Evolutionary conservation across 768 basidiomycete genomes (phyloP).

Genomic region (Trametes sanguinea): DNA sequence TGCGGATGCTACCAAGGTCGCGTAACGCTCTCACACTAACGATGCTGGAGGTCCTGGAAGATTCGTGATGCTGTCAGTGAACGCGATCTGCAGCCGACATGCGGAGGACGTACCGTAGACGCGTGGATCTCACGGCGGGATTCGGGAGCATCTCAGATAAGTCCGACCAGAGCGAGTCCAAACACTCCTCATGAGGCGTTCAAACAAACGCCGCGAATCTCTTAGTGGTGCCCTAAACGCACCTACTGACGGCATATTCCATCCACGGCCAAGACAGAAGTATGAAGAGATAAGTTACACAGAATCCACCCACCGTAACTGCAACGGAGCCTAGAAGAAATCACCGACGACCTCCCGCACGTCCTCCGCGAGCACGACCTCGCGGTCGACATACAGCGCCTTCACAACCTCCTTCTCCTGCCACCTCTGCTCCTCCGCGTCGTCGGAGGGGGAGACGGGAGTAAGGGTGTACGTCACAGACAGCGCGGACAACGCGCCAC

Average conservation of each 20-base stretch:
- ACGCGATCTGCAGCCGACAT: not conserved
- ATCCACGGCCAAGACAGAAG: not conserved
- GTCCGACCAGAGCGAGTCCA: no score
- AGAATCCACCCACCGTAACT: no score
- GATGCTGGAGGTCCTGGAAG: not conserved
- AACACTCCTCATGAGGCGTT: no score
- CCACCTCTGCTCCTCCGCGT: slow-evolving; percentile 45
- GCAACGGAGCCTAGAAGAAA: slow-evolving; percentile 8
- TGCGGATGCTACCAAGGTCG: no score
- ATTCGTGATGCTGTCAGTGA: not conserved
- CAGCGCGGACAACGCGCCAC: slow-evolving; percentile 87
- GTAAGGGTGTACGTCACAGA: slow-evolving; percentile 84
- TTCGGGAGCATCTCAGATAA: no score
- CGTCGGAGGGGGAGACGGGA: slow-evolving; percentile 44
- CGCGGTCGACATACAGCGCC: slow-evolving; percentile 59
- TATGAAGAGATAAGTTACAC: slow-evolving; percentile 12
- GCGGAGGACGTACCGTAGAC: not conserved
- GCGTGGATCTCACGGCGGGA: not conserved
- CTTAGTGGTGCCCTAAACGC: no score
- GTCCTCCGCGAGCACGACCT: slow-evolving; percentile 52
- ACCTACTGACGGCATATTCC: not conserved
- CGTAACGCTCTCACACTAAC: no score
- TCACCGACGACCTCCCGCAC: slow-evolving; percentile 28
- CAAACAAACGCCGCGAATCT: no score
- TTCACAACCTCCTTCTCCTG: slow-evolving; percentile 64